Evolutionary conservation across 1,139 yeast genomes (phyloP), one percentile per base, ranked within the genome.

Genomic region (Debaryomyces sp.): DNA sequence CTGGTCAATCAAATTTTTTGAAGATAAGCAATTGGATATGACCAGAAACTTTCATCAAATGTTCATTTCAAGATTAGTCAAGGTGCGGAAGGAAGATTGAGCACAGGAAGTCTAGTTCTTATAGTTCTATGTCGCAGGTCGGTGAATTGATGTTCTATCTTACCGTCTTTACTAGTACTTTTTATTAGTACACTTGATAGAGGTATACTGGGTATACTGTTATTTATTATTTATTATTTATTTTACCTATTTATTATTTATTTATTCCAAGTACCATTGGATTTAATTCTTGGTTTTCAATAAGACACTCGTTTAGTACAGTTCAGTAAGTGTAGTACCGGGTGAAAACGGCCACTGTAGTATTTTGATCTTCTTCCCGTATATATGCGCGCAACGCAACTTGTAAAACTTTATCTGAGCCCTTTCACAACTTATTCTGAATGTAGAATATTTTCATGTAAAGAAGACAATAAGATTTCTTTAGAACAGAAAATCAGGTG

Each of bases 11-110:
- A 38, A 38, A 10, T 29, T 42, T 17, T 33, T 46, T 10, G 37
- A 30, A 21, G 12, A 41, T 29, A 41, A 41, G 29, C 43, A 41
- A 15, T 15, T 22, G 23, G 35, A 41, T 32, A 30, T 41, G 21
- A 27, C 41, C 24, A 35, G 41, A 6, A 32, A 37, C 41, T 22
- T 36, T 18, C 44, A 43, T 29, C 43, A 46, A 15, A 43, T 42
- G 35, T 30, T 39, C 29, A 35, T 48, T 22, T 36, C 37, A 10
- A 45, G 44, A 15, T 35, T 48, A 15, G 38, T 48, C 18, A 48
- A 42, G 29, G 45, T 47, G 24, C 41, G 46, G 22, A 47, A 47
- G 32, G 48, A 44, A 7, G 45, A 48, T 26, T 48, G 37, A 35
- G 30, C n/a, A n/a, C 15, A 27, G 9, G 21, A 24, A 30, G 10